phyloP scores from a whole-genome alignment of 176 grass and related monocot species.

The Phyllostachys edulis region DNA sequence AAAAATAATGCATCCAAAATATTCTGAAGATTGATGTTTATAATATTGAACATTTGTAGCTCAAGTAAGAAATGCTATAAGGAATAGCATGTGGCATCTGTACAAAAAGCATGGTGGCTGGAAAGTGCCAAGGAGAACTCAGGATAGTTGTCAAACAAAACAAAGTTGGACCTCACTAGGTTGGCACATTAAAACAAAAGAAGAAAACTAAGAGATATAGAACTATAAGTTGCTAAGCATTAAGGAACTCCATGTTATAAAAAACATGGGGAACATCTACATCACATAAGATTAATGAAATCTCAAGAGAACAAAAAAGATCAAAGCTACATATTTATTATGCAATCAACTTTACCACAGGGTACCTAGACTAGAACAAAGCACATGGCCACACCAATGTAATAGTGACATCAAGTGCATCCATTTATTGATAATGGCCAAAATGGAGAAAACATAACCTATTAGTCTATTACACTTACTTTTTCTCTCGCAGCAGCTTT shows the following conservation, averaged over 20 bases:
- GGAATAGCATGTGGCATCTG: background rate
- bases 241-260: background rate
- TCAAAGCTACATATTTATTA: background rate
- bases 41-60: background rate
- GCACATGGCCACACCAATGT: background rate
- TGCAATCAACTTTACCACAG: background rate
- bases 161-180: background rate
- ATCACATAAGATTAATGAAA: background rate
- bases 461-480: conserved; percentile 41
- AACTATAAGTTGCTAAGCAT: background rate
- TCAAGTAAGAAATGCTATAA: background rate
- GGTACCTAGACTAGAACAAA: background rate
- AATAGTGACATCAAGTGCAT: background rate
- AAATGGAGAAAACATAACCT: conserved; percentile 19
- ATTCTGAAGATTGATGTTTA: background rate
- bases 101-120: background rate
- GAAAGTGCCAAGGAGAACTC: background rate
- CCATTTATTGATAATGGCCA: background rate
- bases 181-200: background rate
- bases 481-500: conserved; percentile 65
- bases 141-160: background rate
- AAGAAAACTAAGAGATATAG: background rate
- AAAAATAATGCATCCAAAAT: background rate
- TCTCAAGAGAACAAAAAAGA: background rate
- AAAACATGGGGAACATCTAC: background rate